Percentiles rank a stretch among this genome's conserved stretches.
Evolutionary conservation across 2,329 filamentous ascomycete species (phyloP).

Genomic region (Rhinocladiella similis): DNA sequence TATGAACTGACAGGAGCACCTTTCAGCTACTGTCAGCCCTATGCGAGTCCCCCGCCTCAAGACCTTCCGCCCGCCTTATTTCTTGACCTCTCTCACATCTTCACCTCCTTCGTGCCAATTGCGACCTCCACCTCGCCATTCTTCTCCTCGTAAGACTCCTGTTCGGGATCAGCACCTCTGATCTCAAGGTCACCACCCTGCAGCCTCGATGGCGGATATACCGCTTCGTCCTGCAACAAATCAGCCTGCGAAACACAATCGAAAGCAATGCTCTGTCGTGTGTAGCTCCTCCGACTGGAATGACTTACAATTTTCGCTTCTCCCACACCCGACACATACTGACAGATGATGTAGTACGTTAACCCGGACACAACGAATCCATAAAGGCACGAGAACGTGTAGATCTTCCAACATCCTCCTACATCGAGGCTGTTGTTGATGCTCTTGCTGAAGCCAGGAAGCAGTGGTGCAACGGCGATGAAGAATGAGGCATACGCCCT

Average conservation of each 20-base stretch:
- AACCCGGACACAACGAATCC: conserved; percentile 39
- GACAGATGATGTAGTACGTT: conserved; percentile 42
- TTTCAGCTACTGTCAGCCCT: no score
- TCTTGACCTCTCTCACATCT: not conserved
- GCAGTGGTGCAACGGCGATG: conserved; percentile 35
- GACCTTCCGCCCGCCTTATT: no score
- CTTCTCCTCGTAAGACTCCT: conserved; percentile 17
- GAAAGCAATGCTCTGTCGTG: not conserved
- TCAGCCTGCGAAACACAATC: not conserved
- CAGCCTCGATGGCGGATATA: conserved; percentile 38
- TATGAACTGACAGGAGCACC: no score
- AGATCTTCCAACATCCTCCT: conserved; percentile 42
- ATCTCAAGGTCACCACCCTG: conserved; percentile 14
- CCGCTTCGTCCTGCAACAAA: conserved; percentile 33
- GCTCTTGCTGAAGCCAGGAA: conserved; percentile 38
- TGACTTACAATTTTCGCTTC: conserved; percentile 31
- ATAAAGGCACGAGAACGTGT: conserved; percentile 45
- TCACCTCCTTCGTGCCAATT: conserved; percentile 15
- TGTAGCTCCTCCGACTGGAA: not conserved
- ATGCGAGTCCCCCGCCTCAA: no score
- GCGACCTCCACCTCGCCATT: conserved; percentile 11
- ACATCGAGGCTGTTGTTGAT: conserved; percentile 39
- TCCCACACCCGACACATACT: conserved; percentile 39
- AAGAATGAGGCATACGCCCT: conserved; percentile 35
- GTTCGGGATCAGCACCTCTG: conserved; percentile 12